A percentile compares a stretch with the other conserved stretches of the same genome.
Evolutionary conservation across 2,329 filamentous ascomycete species (phyloP).

Genomic region (Endothia cerciana): DNA sequence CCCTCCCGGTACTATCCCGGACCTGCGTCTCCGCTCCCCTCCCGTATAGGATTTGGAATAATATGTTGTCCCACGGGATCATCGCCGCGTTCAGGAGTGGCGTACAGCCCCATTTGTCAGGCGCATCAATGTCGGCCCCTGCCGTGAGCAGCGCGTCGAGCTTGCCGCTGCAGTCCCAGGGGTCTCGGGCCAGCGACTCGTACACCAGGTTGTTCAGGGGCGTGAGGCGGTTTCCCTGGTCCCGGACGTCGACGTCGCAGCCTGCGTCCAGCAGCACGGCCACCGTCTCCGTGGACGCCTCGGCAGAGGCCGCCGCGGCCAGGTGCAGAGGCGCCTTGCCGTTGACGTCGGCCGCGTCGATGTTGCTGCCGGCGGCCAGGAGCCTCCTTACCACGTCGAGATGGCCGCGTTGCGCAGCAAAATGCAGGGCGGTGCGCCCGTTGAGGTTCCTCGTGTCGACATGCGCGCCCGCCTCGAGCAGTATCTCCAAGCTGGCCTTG

Average conservation of each 20-base stretch:
- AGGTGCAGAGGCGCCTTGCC: not conserved
- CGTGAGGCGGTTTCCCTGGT: not conserved
- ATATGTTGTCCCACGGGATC: not conserved
- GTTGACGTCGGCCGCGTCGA: not conserved
- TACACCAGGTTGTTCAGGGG: conserved; percentile 2
- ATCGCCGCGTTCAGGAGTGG: not conserved
- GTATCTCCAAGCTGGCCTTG: not conserved
- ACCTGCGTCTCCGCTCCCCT: not conserved
- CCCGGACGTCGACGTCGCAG: not conserved
- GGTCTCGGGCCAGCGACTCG: not conserved
- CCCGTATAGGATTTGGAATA: not conserved
- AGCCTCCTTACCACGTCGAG: not conserved
- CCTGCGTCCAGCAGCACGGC: not conserved
- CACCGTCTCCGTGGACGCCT: not conserved
- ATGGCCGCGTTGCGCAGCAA: not conserved
- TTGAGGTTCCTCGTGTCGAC: not conserved
- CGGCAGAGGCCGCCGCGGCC: not conserved
- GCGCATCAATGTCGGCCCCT: not conserved
- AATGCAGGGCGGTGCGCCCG: not conserved
- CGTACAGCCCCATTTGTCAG: conserved; percentile 1
- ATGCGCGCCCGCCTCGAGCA: not conserved
- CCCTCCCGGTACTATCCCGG: not conserved
- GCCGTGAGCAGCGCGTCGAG: not conserved
- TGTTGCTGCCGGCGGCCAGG: not conserved
- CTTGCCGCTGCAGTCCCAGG: conserved; percentile 1